These are phyloP conservation scores for Dichomitus squalens DNA, from an alignment of 1,284 basidiomycete genomes.

Conservation along the genomic window DNA sequence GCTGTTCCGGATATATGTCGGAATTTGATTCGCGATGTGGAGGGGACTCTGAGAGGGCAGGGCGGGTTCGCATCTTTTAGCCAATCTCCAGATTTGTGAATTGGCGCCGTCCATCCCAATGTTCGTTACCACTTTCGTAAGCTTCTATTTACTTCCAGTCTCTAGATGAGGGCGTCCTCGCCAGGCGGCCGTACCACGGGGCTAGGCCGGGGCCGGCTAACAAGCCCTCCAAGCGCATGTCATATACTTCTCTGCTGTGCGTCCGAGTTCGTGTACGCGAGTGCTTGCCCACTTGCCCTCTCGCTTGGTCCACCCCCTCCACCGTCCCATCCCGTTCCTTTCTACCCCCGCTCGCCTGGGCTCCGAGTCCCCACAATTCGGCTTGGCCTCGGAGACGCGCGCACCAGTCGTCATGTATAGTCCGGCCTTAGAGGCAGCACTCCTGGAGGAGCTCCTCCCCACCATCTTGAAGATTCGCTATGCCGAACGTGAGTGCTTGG, in stretches of 20 bases:
- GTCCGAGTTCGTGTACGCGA: background rate
- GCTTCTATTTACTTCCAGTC: background rate
- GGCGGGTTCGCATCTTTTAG: too few species aligned
- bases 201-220: too few species aligned
- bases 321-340: background rate
- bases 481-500: constrained; percentile 18
- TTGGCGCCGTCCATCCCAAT: background rate
- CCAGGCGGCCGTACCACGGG: background rate
- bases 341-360: background rate
- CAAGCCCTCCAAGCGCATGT: too few species aligned
- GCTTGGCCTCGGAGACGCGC: background rate
- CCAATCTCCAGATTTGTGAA: background rate
- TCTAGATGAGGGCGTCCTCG: background rate
- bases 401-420: constrained; percentile 2
- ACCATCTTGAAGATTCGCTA: constrained; percentile 21
- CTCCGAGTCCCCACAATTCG: background rate
- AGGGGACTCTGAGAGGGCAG: background rate
- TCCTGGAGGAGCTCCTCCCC: constrained; percentile 15
- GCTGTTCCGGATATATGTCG: background rate
- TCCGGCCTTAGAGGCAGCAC: constrained; percentile 1
- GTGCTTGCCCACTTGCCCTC: background rate
- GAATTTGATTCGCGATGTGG: background rate
- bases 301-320: background rate
- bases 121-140: background rate
- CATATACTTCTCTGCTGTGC: background rate